Evolutionary conservation across 306 rosid species (phyloP).

Genomic region (Echinosophora koreensis): DNA sequence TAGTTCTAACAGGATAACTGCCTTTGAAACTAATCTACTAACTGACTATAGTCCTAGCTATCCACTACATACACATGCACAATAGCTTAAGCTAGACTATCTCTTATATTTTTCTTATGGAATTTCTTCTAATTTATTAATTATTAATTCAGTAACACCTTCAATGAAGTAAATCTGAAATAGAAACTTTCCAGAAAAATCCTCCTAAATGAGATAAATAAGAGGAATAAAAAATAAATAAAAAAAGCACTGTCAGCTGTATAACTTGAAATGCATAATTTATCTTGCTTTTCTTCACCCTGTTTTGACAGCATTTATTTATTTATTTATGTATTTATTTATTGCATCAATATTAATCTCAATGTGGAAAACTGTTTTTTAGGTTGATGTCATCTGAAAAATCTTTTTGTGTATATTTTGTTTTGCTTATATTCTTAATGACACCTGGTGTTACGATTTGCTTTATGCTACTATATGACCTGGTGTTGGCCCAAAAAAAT

Average conservation of each 20-base stretch:
- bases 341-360: slow-evolving; percentile 17
- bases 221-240: neutral
- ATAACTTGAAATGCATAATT: slow-evolving; percentile 14
- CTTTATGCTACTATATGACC: slow-evolving; percentile 3
- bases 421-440: slow-evolving; percentile 34
- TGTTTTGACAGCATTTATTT: slow-evolving; percentile 20
- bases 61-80: too few species aligned
- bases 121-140: slow-evolving; percentile 2
- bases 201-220: neutral
- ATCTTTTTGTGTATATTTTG: neutral
- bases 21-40: too few species aligned
- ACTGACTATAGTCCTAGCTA: too few species aligned
- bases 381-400: neutral
- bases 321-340: slow-evolving; percentile 9
- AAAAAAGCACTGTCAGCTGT: neutral
- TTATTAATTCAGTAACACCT: neutral
- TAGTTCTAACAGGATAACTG: too few species aligned
- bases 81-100: too few species aligned
- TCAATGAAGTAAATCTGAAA: neutral
- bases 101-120: neutral
- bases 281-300: slow-evolving; percentile 4
- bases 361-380: neutral
- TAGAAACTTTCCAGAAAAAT: neutral
- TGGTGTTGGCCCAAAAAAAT: slow-evolving; percentile 31
- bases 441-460: neutral